Percentiles rank a stretch among this genome's conserved stretches.
Conservation (phyloP, 2,329 filamentous ascomycete genomes). For the Rutstroemia sydowiana region DNA sequence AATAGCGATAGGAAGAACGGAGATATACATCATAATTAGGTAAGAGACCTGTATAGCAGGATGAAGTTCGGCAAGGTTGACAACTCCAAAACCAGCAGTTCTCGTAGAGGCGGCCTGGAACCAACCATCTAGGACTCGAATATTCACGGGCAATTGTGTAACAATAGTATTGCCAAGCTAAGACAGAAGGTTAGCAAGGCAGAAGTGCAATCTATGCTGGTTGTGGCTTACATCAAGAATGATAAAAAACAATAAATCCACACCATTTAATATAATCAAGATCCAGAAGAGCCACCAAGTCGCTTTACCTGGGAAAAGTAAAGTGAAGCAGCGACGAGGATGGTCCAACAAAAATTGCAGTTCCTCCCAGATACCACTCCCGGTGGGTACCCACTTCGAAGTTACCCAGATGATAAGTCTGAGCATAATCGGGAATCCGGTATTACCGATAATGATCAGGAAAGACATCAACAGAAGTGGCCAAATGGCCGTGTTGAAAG, state of each 20-base stretch:
- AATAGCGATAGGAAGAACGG: conserved; percentile 93
- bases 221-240: conserved; percentile 68
- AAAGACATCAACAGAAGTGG: conserved; percentile 73
- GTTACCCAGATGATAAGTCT: conserved; percentile 84
- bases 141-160: conserved; percentile 58
- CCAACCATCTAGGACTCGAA: conserved; percentile 74
- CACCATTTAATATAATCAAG: conserved; percentile 69
- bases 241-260: conserved; percentile 87
- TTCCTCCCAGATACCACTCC: conserved; percentile 78
- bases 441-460: conserved; percentile 90
- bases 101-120: conserved; percentile 87
- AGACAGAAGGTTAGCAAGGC: conserved; percentile 11
- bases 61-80: conserved; percentile 71
- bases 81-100: conserved; percentile 81
- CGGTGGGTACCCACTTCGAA: conserved; percentile 57
- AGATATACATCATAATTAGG: conserved; percentile 99
- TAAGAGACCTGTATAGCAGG: conserved; percentile 91
- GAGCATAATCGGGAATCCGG: conserved; percentile 89
- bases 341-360: conserved; percentile 87
- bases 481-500: conserved; percentile 71
- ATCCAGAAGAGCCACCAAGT: conserved; percentile 97
- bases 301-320: conserved; percentile 81
- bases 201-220: neutral
- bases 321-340: conserved; percentile 89
- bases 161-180: conserved; percentile 68